Percentiles rank a stretch among this genome's conserved stretches.
These are phyloP conservation scores for Hypoxylon sp. DNA, from an alignment of 2,329 filamentous ascomycete species.

Conservation along the genomic window DNA sequence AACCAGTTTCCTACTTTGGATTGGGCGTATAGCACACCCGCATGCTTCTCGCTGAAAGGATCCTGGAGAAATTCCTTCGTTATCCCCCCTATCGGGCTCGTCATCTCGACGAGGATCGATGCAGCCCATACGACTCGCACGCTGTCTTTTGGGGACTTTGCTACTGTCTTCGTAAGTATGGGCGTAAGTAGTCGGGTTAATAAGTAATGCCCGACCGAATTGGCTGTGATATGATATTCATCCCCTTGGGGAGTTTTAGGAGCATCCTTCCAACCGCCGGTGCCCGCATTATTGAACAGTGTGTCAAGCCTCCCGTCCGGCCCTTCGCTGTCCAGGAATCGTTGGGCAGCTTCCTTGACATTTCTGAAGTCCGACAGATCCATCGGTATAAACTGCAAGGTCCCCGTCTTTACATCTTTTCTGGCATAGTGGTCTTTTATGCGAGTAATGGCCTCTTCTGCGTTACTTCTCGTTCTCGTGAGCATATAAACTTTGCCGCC, in stretches of 20 bases:
- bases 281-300: conserved; percentile 49
- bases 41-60: conserved; percentile 21
- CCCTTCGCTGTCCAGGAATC: conserved; percentile 36
- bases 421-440: conserved; percentile 38
- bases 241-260: conserved; percentile 39
- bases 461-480: conserved; percentile 55
- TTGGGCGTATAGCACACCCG: conserved; percentile 39
- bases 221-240: conserved; percentile 48
- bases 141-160: conserved; percentile 25
- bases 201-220: conserved; percentile 40
- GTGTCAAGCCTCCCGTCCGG: conserved; percentile 40
- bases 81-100: conserved; percentile 40
- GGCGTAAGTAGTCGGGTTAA: conserved; percentile 44
- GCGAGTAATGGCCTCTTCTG: conserved; percentile 41
- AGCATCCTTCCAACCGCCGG: conserved; percentile 41
- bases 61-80: conserved; percentile 38
- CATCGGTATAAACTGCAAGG: conserved; percentile 43
- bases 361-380: conserved; percentile 44
- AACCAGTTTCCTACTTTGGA: conserved; percentile 48
- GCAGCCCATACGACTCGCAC: conserved; percentile 46
- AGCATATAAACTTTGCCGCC: conserved; percentile 66
- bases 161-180: conserved; percentile 41
- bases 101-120: conserved; percentile 45
- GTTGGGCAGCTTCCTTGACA: conserved; percentile 33
- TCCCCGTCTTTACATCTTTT: conserved; percentile 28